A percentile compares a stretch with the other conserved stretches of the same genome.
phyloP scores from a whole-genome alignment of 129 eudicot genomes.

The Ambrosia artemisiifolia region DNA sequence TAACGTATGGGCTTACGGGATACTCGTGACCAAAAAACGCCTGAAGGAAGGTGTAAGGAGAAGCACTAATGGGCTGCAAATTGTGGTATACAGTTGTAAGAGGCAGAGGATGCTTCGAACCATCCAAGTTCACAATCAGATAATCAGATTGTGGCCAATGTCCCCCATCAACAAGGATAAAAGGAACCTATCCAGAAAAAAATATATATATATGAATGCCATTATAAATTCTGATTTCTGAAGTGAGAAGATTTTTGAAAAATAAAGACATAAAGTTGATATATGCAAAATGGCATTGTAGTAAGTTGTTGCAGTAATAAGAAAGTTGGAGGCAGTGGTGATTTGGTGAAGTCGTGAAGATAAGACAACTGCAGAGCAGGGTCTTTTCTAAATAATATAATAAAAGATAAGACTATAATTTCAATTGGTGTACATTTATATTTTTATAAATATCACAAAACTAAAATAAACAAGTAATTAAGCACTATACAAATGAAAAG shows the following conservation, averaged over 20 bases:
- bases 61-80: conserved; percentile 76
- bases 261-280: neutral
- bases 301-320: neutral
- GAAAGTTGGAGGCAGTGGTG: neutral
- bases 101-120: conserved; percentile 81
- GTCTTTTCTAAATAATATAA: neutral
- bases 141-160: conserved; percentile 63
- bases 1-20: conserved; percentile 54
- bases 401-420: neutral
- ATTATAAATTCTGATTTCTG: neutral
- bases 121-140: conserved; percentile 77
- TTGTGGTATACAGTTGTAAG: conserved; percentile 81
- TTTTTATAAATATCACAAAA: neutral
- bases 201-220: neutral
- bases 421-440: conserved; percentile 8
- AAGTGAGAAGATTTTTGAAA: neutral
- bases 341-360: too few relatives aligned
- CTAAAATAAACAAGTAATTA: neutral
- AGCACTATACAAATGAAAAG: neutral
- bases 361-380: too few relatives aligned
- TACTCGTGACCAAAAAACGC: conserved; percentile 78
- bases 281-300: neutral
- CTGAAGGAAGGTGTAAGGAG: conserved; percentile 89
- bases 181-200: conserved; percentile 61
- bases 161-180: conserved; percentile 73